Evolutionary conservation across 768 basidiomycete species (phyloP), one percentile per base, ranked within the genome.

Genomic region (Podaxis rugospora): DNA sequence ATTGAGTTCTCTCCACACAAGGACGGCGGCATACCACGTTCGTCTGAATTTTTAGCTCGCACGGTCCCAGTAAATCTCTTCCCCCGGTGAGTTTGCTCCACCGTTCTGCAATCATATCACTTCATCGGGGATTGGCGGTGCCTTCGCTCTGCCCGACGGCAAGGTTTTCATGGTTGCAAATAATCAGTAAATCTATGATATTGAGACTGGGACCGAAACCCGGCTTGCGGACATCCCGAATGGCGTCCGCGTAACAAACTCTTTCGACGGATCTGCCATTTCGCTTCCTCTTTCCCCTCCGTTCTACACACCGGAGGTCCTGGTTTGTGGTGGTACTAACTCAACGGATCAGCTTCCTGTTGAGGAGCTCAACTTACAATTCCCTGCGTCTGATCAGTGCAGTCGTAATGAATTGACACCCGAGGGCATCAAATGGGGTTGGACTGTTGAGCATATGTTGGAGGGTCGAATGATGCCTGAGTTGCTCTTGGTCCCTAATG

Each of bases 381-480:
- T 71, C 18, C 74, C 78, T n/a, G 76, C 80, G 1, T 75, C 75
- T 18, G 65, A 69, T 50, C 78, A 80, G 51, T 82, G 80, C 61
- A 75, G 72, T 50, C 69, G 77, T 4, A 72, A 81, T 68, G 69
- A 71, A 0, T 67, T 80, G 28, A 78, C 76, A 5, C 69, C 73
- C 3, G 72, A 69, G 21, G 78, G 79, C 2, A 80, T 79, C 51
- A 70, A 72, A 49, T 68, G 68, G 21, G 79, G 78, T 14, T 82
- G 81, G 81, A 66, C 72, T 28, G 75, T 80, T n/a, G 81, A 82
- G 55, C 65, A 65, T 25, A 77, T 80, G 75, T 70, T 78, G 3
- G 66, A 72, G 51, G 66, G 71, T n/a, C 66, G 80, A 13, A 69
- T 74, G 10, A 75, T 78, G 73, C 66, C 70, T 13, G 76, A 77